Evolutionary conservation across 371 early-diverging fungal genomes (phyloP), one percentile per base, ranked within the genome.

Genomic region (Sporodiniella umbellata): DNA sequence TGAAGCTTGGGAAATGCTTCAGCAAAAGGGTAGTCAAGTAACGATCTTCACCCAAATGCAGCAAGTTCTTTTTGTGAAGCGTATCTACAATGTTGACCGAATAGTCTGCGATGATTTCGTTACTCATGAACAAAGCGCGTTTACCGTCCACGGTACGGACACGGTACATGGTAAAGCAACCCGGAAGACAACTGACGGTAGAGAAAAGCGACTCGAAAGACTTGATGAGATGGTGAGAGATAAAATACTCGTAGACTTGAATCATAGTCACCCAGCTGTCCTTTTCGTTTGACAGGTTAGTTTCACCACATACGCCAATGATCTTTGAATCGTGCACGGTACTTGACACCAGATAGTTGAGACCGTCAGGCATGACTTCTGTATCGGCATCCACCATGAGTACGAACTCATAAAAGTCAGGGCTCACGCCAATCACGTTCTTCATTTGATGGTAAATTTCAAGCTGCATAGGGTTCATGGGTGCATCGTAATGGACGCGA

Each of bases 161-260:
- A 35, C 96, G 84, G 68, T 96, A 98, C 89, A 94, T 90, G 51
- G 90, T 90, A 81, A 98, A 97, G 73, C 98, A 96, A 21, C 99
- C 97, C 2, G 97, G 97, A 60, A 96, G 77, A 75, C 98, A 98
- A 15, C 96, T 95, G 23, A 96, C 97, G 25, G 90, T 81, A 1
- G 99, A 99, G 64, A 99, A 99, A 35, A 99, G 85, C 21, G 95
- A 95, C 77, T 99, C 99, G 77, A 99, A 99, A 0, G 99, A 90
- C 74, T 99, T 99, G 42, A 94, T 86, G 56, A 99, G 69, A 65
- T 98, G 96, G 74, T 99, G 99, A 28, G 97, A 96, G 51, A 99
- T 98, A 65, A 95, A 99, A 83, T 99, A 97, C 63, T 96, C 96
- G 74, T 94, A 97, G 22, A 99, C 98, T 68, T 99, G 99, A 67